phyloP scores from a whole-genome alignment of 1,139 yeast species.

The Spathaspora sp. region DNA sequence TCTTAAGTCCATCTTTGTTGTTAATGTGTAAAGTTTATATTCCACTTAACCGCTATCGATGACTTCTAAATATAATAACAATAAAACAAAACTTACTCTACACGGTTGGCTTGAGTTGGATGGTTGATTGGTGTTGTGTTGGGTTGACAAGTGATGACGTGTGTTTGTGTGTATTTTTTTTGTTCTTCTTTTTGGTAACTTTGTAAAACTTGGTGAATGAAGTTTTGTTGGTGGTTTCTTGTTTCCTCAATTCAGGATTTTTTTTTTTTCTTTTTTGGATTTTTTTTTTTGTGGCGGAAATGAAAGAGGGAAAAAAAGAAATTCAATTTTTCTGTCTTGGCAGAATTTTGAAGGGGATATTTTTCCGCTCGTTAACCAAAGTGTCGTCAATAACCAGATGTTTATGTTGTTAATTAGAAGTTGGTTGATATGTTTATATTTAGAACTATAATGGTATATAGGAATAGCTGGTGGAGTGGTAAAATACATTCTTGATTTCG shows the following conservation, averaged over 20 bases:
- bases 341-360: background rate
- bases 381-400: background rate
- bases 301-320: background rate
- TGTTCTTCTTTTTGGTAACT: background rate
- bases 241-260: background rate
- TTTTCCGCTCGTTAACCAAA: background rate
- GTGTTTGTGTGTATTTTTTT: background rate
- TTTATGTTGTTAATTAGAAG: too few species aligned
- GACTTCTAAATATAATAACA: background rate
- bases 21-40: background rate
- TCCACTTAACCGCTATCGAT: background rate
- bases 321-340: background rate
- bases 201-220: background rate
- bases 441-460: too few species aligned
- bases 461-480: too few species aligned
- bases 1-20: slow-evolving; percentile 61
- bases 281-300: background rate
- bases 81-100: too few species aligned
- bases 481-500: too few species aligned
- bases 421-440: too few species aligned
- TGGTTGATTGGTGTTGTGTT: background rate
- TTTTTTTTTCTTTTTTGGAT: background rate
- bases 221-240: background rate
- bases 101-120: too few species aligned
- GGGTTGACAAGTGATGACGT: background rate